These are phyloP conservation scores for Nepenthes alata DNA, from an alignment of 179 eudicot species.

Conservation along the genomic window DNA sequence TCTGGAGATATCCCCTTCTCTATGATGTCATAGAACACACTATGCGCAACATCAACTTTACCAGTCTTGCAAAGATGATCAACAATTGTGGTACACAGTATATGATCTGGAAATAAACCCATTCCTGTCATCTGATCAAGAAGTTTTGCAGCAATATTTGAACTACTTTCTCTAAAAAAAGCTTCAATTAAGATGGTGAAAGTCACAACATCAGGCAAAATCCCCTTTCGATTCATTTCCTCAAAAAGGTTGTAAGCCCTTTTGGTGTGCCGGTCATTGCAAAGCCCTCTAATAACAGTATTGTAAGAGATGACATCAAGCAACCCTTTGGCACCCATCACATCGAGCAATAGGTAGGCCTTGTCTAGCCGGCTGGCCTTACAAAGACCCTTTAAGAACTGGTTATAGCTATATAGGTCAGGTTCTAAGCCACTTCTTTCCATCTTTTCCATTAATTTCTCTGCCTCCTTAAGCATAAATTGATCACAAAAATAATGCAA, in stretches of 20 bases:
- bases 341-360: conserved; percentile 61
- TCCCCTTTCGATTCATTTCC: conserved; percentile 64
- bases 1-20: conserved; percentile 65
- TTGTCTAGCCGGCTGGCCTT: conserved; percentile 65
- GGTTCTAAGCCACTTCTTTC: conserved; percentile 45
- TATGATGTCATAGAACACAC: conserved; percentile 55
- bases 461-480: conserved; percentile 67
- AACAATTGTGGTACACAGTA: conserved; percentile 58
- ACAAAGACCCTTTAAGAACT: conserved; percentile 87
- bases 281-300: conserved; percentile 61
- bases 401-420: conserved; percentile 79
- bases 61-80: conserved; percentile 65
- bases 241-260: conserved; percentile 56
- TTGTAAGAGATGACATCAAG: conserved; percentile 77
- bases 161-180: conserved; percentile 49
- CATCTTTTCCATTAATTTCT: conserved; percentile 61
- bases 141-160: conserved; percentile 45
- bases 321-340: conserved; percentile 67
- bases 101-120: conserved; percentile 55
- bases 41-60: conserved; percentile 39
- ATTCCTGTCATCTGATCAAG: conserved; percentile 64
- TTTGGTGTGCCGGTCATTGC: conserved; percentile 25
- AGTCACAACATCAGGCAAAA: conserved; percentile 70
- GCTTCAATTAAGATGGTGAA: conserved; percentile 69
- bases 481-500: conserved; percentile 73